Evolutionary conservation across 371 early-diverging fungal genomes (phyloP).

Genomic region (Polyrhizophydium stewartii): DNA sequence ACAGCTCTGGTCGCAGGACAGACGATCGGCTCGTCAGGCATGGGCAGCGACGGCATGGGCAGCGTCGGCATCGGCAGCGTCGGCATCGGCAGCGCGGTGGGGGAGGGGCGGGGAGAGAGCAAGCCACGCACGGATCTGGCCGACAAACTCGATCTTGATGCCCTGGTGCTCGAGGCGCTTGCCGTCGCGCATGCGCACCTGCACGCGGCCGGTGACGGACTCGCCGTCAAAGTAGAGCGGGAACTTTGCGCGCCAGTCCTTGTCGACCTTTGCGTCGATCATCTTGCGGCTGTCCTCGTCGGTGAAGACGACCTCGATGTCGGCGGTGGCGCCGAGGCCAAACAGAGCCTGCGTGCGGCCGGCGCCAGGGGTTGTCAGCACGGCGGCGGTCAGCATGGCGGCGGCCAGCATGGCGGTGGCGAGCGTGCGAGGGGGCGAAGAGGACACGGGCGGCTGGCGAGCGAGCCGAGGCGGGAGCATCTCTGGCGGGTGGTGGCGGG

Average conservation of each 20-base stretch:
- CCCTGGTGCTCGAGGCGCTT: conserved; percentile 94
- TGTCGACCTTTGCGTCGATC: conserved; percentile 84
- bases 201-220: conserved; percentile 86
- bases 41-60: not conserved
- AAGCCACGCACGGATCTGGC: conserved; percentile 70
- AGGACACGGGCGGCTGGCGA: no score
- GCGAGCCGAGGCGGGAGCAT: not conserved
- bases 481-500: not conserved
- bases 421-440: no score
- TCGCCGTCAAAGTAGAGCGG: conserved; percentile 98
- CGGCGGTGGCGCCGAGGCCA: conserved; percentile 57
- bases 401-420: not conserved
- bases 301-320: conserved; percentile 77
- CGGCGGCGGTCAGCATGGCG: not conserved
- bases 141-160: conserved; percentile 96
- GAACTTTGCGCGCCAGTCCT: conserved; percentile 67
- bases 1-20: conserved; percentile 62
- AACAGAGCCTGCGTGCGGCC: conserved; percentile 20
- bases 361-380: not conserved
- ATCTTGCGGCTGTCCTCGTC: conserved; percentile 77
- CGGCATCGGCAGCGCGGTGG: not conserved
- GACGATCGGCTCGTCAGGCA: not conserved
- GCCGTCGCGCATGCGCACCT: conserved; percentile 82
- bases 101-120: not conserved
- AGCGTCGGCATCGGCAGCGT: not conserved